A percentile compares a stretch with the other conserved stretches of the same genome.
Conservation (phyloP, 805 yeast genomes). For the Wickerhamomyces hampshirensis region DNA sequence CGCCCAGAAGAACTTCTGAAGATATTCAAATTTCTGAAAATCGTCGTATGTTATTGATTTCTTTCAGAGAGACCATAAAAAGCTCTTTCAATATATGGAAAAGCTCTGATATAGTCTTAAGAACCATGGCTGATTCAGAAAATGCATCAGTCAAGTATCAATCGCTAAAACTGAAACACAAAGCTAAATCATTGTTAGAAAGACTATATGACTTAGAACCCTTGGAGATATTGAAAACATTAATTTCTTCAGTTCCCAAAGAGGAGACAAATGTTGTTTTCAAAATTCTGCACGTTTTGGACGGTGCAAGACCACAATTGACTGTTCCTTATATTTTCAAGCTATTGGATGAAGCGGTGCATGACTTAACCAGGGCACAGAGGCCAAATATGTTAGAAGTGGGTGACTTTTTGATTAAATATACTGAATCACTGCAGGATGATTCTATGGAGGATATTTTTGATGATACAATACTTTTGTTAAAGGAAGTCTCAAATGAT, state of each 20-base stretch:
- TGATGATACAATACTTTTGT: slow-evolving; percentile 49
- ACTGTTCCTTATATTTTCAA: slow-evolving; percentile 67
- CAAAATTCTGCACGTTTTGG: slow-evolving; percentile 70
- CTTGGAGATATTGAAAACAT: slow-evolving; percentile 62
- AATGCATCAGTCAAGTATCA: slow-evolving; percentile 38
- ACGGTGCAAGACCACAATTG: slow-evolving; percentile 74
- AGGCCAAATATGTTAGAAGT: slow-evolving; percentile 15
- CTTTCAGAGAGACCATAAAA: slow-evolving; percentile 56
- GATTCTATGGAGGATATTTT: slow-evolving; percentile 82
- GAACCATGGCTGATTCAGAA: slow-evolving; percentile 13
- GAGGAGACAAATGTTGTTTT: slow-evolving; percentile 34
- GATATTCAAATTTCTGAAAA: slow-evolving; percentile 7
- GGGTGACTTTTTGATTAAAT: slow-evolving; percentile 40
- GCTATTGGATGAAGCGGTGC: slow-evolving; percentile 36
- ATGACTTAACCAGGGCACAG: slow-evolving; percentile 2
- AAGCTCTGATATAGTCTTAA: slow-evolving; percentile 47
- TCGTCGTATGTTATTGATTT: slow-evolving; percentile 27
- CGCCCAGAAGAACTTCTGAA: slow-evolving; percentile 22
- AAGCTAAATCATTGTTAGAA: slow-evolving; percentile 62
- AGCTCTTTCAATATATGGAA: slow-evolving; percentile 65
- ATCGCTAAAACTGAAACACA: slow-evolving; percentile 60
- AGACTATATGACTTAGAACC: slow-evolving; percentile 64
- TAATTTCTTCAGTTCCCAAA: slow-evolving; percentile 33
- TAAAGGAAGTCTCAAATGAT: slow-evolving; percentile 52
- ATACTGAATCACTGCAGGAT: slow-evolving; percentile 60